Percentiles rank a stretch among this genome's conserved stretches.
phyloP scores from a whole-genome alignment of 345 rosid genomes.

The Lepidium sativum region DNA sequence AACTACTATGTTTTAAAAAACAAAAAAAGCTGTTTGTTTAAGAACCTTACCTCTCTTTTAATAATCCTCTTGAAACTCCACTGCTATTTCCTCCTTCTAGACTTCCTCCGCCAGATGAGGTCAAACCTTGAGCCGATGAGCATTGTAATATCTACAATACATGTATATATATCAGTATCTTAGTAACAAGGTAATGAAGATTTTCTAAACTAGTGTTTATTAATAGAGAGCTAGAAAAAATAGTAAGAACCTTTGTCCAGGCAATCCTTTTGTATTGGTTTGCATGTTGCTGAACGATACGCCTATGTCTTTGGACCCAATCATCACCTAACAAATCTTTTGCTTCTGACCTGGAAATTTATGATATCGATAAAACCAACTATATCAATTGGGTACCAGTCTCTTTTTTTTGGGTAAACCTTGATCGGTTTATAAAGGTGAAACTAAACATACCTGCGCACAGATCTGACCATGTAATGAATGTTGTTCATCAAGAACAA shows the following conservation, averaged over 20 bases:
- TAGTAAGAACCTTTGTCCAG: constrained; percentile 69
- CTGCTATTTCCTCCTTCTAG: constrained; percentile 68
- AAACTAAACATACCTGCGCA: constrained; percentile 62
- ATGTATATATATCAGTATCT: background rate
- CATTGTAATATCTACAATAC: constrained; percentile 62
- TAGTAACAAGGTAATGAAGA: background rate
- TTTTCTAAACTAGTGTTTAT: background rate
- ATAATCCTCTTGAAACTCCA: constrained; percentile 78
- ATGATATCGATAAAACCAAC: background rate
- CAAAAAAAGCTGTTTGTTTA: background rate
- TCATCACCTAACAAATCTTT: constrained; percentile 98
- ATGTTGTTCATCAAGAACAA: constrained; percentile 96
- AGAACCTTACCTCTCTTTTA: constrained; percentile 68
- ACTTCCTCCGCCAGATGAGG: constrained; percentile 95
- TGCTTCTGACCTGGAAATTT: constrained; percentile 79
- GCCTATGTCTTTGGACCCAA: constrained; percentile 97
- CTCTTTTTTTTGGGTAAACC: background rate
- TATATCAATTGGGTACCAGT: background rate
- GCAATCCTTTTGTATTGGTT: constrained; percentile 91
- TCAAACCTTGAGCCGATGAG: constrained; percentile 77
- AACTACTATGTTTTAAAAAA: too few relatives aligned
- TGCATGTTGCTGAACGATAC: constrained; percentile 97
- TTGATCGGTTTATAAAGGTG: background rate
- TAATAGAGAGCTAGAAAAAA: background rate
- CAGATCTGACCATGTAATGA: constrained; percentile 99